Evolutionary conservation across 2,329 filamentous ascomycete genomes (phyloP), one percentile per base, ranked within the genome.

Genomic region (Clonostachys sp.): DNA sequence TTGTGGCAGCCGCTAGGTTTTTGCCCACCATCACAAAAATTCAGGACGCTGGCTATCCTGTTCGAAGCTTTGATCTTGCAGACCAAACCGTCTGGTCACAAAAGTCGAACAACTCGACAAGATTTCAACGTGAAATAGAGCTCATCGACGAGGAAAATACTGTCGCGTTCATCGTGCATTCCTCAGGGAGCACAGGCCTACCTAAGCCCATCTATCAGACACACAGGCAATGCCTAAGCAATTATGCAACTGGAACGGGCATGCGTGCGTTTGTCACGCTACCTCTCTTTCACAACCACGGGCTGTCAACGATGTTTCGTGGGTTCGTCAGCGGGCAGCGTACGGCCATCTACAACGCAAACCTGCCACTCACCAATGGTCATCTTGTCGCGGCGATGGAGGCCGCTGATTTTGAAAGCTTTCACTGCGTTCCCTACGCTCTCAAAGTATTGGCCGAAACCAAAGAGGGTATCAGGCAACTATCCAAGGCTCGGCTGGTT

Each of bases 171-270:
- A 63, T 66, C 46, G 59, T 69, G 6, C 66, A 69, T 45, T 68
- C 65, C 12, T 56, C 55, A 24, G 81, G 82, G 8, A 81, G 76
- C 0, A 84, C 83, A 0, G 81, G 81, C 0, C 65, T 84, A 0
- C 82, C 82, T 0, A 85, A 85, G 51, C 80, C 81, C 0, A 83
- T 86, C 42, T 80, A 72, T 49, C 74, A 81, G 44, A 78, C 74
- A 1, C 78, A 86, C 46, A 58, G 61, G 10, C 68, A 73, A 12
- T 72, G 70, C 7, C 60, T 83, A 9, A 66, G 66, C 9, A 79
- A 77, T 45, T 77, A 73, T 47, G 60, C 66, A 12, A 54, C 54
- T 1, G 58, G 58, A 14, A 65, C 64, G 52, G 55, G 61, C 12
- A 62, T 79, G 64, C 66, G 66, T 18, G 70, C 71, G 0, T 77